Percentiles rank a stretch among this genome's conserved stretches.
Evolutionary conservation across 225 moss, liverwort and hornwort genomes (phyloP).

Genomic region (Takakia lepidozioides): DNA sequence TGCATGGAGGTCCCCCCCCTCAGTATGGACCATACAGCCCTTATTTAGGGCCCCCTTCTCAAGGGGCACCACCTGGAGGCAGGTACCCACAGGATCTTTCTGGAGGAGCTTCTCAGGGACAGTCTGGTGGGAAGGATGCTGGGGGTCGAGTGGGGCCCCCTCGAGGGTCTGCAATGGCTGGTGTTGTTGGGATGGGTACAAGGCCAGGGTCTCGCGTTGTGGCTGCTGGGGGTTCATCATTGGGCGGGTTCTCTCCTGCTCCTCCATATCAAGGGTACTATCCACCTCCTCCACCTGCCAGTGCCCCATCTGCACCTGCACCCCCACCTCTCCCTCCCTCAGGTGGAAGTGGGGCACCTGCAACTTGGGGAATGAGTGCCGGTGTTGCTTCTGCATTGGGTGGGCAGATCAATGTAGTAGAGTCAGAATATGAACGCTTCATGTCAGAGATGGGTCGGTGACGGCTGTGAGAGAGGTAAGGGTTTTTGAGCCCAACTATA

Average conservation of each 20-base stretch:
- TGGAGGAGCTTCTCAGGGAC: conserved; percentile 41
- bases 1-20: conserved; percentile 54
- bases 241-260: conserved; percentile 58
- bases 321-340: conserved; percentile 74
- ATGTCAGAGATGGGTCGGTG: conserved; percentile 99
- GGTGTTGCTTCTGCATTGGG: conserved; percentile 34
- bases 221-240: conserved; percentile 46
- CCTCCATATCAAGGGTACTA: conserved; percentile 85
- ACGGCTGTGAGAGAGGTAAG: conserved; percentile 13
- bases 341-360: conserved; percentile 48
- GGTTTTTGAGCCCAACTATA: conserved; percentile 2
- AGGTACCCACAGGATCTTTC: conserved; percentile 11
- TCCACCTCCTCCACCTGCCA: conserved; percentile 79
- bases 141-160: conserved; percentile 52
- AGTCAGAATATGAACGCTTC: conserved; percentile 96
- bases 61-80: conserved; percentile 37
- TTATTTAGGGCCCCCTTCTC: conserved; percentile 61
- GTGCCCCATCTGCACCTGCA: conserved; percentile 67
- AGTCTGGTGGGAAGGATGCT: conserved; percentile 49
- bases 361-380: conserved; percentile 68
- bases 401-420: conserved; percentile 81
- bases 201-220: conserved; percentile 66
- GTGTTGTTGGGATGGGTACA: conserved; percentile 39
- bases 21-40: conserved; percentile 75
- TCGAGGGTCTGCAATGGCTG: conserved; percentile 70